phyloP scores from a whole-genome alignment of 306 rosid species.

The Crotalaria pallida region DNA sequence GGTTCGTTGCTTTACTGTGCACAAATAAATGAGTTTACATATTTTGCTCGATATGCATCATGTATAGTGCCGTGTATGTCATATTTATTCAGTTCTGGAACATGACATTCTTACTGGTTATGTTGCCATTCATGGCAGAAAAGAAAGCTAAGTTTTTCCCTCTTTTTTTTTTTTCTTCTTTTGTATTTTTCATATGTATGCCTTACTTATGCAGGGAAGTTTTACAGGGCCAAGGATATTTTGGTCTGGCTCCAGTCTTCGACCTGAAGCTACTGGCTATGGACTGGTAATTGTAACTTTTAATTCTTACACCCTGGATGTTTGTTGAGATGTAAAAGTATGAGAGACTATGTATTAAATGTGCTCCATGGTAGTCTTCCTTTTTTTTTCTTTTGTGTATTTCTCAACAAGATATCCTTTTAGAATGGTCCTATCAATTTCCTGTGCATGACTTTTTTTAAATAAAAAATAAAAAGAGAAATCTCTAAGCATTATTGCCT shows the following conservation, averaged over 20 bases:
- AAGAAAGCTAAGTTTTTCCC: not conserved
- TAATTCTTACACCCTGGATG: conserved; percentile 10
- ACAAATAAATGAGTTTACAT: not conserved
- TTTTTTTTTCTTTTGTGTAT: not conserved
- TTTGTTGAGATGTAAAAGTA: not conserved
- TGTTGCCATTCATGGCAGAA: not conserved
- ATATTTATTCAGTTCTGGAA: not conserved
- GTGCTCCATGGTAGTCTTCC: not conserved
- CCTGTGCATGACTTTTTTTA: not conserved
- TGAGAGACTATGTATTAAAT: not conserved
- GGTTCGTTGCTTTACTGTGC: not conserved
- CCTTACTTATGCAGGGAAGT: conserved; percentile 76
- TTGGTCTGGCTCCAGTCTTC: conserved; percentile 95
- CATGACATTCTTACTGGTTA: not conserved
- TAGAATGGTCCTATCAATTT: not conserved
- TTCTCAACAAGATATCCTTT: not conserved
- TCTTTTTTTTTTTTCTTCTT: not conserved
- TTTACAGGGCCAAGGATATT: conserved; percentile 90
- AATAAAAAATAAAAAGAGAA: not conserved
- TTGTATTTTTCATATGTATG: conserved; percentile 33
- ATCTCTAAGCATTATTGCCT: not conserved
- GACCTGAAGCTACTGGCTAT: conserved; percentile 87
- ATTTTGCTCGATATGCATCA: not conserved
- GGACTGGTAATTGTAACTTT: conserved; percentile 63
- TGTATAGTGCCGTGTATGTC: not conserved